These are phyloP conservation scores for Carnegiea gigantea DNA, from an alignment of 179 eudicot species.

Conservation along the genomic window DNA sequence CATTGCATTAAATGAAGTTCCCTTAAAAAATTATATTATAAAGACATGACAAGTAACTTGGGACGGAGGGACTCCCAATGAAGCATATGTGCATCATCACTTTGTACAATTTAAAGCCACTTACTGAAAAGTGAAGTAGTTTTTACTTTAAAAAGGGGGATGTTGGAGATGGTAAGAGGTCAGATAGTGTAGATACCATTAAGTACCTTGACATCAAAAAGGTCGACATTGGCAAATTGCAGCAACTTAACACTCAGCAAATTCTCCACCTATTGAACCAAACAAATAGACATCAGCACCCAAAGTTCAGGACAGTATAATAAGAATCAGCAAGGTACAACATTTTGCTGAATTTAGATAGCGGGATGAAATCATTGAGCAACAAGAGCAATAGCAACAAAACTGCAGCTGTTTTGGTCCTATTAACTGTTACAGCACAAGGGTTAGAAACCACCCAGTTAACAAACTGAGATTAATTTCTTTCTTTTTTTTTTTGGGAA, in stretches of 20 bases:
- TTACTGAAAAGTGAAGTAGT: background rate
- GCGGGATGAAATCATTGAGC: background rate
- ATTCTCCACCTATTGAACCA: slow-evolving; percentile 62
- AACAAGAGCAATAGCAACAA: background rate
- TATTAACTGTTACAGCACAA: background rate
- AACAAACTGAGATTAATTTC: background rate
- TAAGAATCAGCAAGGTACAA: background rate
- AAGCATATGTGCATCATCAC: background rate
- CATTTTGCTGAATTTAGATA: background rate
- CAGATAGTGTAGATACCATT: slow-evolving; percentile 29
- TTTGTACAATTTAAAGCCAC: slow-evolving; percentile 1
- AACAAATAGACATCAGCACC: slow-evolving; percentile 30
- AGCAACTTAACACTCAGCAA: slow-evolving; percentile 62
- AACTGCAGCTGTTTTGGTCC: background rate
- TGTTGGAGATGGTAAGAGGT: background rate
- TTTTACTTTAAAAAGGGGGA: background rate
- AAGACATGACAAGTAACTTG: too few species aligned
- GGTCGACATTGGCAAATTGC: slow-evolving; percentile 70
- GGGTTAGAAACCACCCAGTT: background rate
- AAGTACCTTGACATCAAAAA: slow-evolving; percentile 84
- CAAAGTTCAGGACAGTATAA: background rate
- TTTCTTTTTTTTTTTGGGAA: too few species aligned
- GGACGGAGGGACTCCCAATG: too few species aligned
- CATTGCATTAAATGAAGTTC: too few species aligned
- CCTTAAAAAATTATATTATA: too few species aligned